Percentiles rank a stretch among this genome's conserved stretches.
These are phyloP conservation scores for Metschnikowia kofuensis DNA, from an alignment of 805 yeast species.

Conservation along the genomic window DNA sequence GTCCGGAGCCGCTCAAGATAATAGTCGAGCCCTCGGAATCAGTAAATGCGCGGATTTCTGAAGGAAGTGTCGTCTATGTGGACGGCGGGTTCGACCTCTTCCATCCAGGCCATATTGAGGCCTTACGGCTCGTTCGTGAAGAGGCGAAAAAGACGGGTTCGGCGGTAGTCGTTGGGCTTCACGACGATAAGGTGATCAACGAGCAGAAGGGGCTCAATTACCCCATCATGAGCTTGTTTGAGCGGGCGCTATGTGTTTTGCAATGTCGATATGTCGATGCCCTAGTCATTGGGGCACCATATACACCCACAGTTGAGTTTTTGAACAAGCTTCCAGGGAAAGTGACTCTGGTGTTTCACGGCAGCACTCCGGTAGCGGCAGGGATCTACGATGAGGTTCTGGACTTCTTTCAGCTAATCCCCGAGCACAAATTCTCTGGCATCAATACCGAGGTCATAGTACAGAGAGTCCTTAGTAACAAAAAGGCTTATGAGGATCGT, in stretches of 20 bases:
- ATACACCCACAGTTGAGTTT: slow-evolving; percentile 41
- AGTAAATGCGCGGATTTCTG: slow-evolving; percentile 14
- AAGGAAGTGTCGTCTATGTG: slow-evolving; percentile 46
- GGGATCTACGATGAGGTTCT: slow-evolving; percentile 33
- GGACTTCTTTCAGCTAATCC: slow-evolving; percentile 41
- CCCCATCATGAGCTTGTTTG: slow-evolving; percentile 86
- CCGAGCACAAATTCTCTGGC: slow-evolving; percentile 57
- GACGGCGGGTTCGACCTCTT: slow-evolving; percentile 91
- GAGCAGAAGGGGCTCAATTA: slow-evolving; percentile 57
- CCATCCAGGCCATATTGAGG: slow-evolving; percentile 88
- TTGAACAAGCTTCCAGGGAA: slow-evolving; percentile 38
- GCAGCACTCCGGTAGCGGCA: slow-evolving; percentile 46
- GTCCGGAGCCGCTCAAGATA: slow-evolving; percentile 22
- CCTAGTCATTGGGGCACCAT: slow-evolving; percentile 69
- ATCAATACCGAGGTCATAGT: slow-evolving; percentile 72
- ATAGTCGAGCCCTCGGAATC: slow-evolving; percentile 34
- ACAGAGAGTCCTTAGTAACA: slow-evolving; percentile 65
- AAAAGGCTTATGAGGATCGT: slow-evolving; percentile 76
- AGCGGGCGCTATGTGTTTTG: slow-evolving; percentile 80
- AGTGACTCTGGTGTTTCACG: slow-evolving; percentile 49
- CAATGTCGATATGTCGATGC: slow-evolving; percentile 87
- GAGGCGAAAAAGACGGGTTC: slow-evolving; percentile 37
- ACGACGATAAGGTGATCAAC: slow-evolving; percentile 56
- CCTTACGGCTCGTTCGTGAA: slow-evolving; percentile 49
- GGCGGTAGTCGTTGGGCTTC: slow-evolving; percentile 64